A percentile compares a stretch with the other conserved stretches of the same genome.
Evolutionary conservation across 192 early-diverging fungal genomes (phyloP).

Genomic region (Backusella liffmaniae): DNA sequence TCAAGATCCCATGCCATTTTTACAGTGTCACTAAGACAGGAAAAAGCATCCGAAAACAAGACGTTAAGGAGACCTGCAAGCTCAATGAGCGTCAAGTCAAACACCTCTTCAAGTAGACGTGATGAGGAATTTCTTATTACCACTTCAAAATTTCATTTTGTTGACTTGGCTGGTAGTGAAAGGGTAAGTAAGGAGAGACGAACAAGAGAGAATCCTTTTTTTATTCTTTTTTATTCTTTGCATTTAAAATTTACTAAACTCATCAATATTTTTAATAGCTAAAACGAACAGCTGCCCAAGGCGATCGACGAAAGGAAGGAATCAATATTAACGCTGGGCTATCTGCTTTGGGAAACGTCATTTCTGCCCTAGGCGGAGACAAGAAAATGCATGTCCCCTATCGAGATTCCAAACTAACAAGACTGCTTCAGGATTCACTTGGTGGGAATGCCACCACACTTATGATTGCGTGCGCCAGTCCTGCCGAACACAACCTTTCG

Average conservation of each 20-base stretch:
- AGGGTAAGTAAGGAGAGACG: constrained; percentile 38
- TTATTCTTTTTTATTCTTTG: not conserved
- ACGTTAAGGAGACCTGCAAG: constrained; percentile 9
- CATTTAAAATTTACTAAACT: not conserved
- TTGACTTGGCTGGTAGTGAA: constrained; percentile 98
- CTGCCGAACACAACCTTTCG: constrained; percentile 75
- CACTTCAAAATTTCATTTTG: constrained; percentile 90
- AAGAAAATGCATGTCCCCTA: constrained; percentile 86
- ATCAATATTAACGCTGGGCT: constrained; percentile 96
- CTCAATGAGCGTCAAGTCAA: constrained; percentile 1
- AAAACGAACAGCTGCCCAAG: constrained; percentile 87
- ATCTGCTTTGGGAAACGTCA: constrained; percentile 94
- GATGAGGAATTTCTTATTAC: constrained; percentile 22
- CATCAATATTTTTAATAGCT: constrained; percentile 42
- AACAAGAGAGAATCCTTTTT: not conserved
- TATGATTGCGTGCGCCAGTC: constrained; percentile 91
- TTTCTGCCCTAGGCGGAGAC: constrained; percentile 84
- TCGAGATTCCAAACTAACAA: constrained; percentile 93
- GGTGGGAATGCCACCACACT: constrained; percentile 91
- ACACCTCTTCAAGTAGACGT: not conserved
- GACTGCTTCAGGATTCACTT: constrained; percentile 93
- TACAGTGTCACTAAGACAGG: constrained; percentile 84
- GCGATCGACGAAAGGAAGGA: constrained; percentile 93
- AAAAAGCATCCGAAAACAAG: constrained; percentile 22
- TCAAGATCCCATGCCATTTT: constrained; percentile 98